Evolutionary conservation across 768 basidiomycete species (phyloP), one percentile per base, ranked within the genome.

Genomic region (Hericium alpestre): DNA sequence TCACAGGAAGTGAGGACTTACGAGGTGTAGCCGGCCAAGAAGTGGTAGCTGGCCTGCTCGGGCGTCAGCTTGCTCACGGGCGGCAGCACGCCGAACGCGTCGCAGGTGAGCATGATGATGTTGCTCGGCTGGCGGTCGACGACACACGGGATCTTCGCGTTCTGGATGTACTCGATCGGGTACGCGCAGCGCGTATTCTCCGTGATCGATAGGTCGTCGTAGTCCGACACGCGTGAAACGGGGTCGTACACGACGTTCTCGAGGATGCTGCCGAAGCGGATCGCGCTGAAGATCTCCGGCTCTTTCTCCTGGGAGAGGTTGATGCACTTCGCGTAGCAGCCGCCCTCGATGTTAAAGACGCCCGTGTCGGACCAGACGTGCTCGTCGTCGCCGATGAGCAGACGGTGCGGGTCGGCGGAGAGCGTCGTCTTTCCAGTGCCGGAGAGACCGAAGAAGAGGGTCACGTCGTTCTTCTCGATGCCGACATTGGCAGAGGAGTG

Each of bases 151-250:
- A 98, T 90, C 71, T 89, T 81, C 58, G 95, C 94, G 68, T 96
- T 94, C 60, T 90, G 85, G 63, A 99, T 98, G 76, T 76, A 91
- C 69, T 99, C 95, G 71, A 99, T 99, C 10, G 96, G 95, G 74
- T 99, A 98, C 25, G 95, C 94, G 72, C 96, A 99, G 51, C 96
- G 92, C 23, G 96, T 99, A 78, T 99, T 99, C 75, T 99, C 96
- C 11, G 96, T 99, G 73, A 98, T 98, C 71, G 85, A 79, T 64
- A 93, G 78, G 68, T 98, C 96, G 70, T 97, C 90, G 74, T 97
- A 99, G 74, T 99, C 94, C 52, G 96, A 87, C 22, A 74, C 66
- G 59, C 96, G 90, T 61, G 84, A 76, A 32, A 72, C 60, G 5
- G 93, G 93, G 74, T 86, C 88, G 79, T 95, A 98, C 60, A 97